phyloP scores from a whole-genome alignment of 2,329 filamentous ascomycete genomes.

The Ophiobolus disseminans region DNA sequence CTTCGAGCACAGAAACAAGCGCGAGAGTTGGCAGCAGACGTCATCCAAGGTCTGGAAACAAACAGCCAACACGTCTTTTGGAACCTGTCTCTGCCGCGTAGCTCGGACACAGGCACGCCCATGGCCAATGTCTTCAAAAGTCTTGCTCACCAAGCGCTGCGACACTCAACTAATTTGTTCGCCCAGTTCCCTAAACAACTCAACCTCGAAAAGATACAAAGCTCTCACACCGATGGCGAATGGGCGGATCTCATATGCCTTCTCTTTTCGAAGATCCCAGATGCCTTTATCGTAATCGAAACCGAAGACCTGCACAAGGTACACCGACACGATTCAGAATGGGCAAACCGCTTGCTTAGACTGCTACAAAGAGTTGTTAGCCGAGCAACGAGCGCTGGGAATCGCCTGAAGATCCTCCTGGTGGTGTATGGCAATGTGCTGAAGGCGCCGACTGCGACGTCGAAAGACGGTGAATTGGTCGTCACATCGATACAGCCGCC shows the following conservation, averaged over 20 bases:
- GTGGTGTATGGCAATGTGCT: conserved; percentile 2
- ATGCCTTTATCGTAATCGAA: conserved; percentile 12
- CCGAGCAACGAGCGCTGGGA: background rate
- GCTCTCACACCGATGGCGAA: conserved; percentile 13
- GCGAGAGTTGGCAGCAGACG: conserved; percentile 7
- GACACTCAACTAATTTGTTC: conserved; percentile 1
- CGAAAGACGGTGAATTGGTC: background rate
- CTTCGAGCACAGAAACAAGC: conserved; percentile 8
- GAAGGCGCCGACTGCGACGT: background rate
- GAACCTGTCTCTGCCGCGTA: conserved; percentile 4
- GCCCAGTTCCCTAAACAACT: conserved; percentile 12
- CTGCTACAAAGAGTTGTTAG: conserved; percentile 6
- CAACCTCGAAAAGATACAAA: conserved; percentile 4
- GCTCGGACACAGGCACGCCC: background rate
- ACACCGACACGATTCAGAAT: conserved; percentile 6
- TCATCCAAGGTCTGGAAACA: conserved; percentile 5
- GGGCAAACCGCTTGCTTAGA: conserved; percentile 5
- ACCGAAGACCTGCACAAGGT: conserved; percentile 4
- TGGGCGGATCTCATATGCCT: conserved; percentile 14
- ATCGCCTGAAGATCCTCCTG: conserved; percentile 5
- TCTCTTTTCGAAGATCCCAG: conserved; percentile 10
- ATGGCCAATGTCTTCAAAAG: conserved; percentile 10
- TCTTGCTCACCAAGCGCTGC: conserved; percentile 8
- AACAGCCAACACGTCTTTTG: conserved; percentile 8
- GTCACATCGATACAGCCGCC: background rate